Conservation (phyloP, 257 asterid genomes). For the Salvia rosmarinus region DNA sequence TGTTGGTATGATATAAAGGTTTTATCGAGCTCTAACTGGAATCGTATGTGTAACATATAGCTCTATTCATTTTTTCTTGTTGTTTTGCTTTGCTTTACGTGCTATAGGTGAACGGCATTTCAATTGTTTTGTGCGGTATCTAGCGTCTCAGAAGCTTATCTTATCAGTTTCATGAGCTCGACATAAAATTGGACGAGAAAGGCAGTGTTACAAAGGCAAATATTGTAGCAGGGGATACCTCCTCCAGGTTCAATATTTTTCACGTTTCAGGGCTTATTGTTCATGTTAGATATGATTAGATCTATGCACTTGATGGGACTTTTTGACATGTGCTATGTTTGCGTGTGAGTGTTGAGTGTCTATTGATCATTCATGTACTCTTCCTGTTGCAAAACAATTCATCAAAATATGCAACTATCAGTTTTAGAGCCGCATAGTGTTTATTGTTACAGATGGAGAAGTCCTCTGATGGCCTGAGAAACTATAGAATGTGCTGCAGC, state of each 20-base stretch:
- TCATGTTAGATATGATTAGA: background rate
- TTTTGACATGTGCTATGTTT: background rate
- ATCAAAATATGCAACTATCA: background rate
- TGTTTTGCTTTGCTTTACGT: background rate
- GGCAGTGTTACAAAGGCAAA: constrained; percentile 42
- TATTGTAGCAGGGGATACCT: constrained; percentile 58
- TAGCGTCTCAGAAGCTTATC: constrained; percentile 31
- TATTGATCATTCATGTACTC: background rate
- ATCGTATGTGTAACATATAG: background rate
- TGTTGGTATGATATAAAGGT: constrained; percentile 37
- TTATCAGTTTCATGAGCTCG: constrained; percentile 50
- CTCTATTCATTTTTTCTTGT: background rate
- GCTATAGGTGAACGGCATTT: background rate
- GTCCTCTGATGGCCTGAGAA: background rate
- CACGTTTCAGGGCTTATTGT: constrained; percentile 43
- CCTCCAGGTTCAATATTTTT: constrained; percentile 53
- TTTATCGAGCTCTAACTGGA: background rate
- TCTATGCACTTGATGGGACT: background rate
- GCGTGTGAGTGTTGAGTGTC: background rate
- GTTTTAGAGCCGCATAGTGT: background rate
- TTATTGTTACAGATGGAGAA: background rate
- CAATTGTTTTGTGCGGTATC: constrained; percentile 7
- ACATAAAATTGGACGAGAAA: constrained; percentile 24
- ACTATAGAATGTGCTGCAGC: background rate
- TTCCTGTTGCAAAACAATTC: background rate